Conservation (phyloP, 306 rosid genomes). For the Oemleria cerasiformis region DNA sequence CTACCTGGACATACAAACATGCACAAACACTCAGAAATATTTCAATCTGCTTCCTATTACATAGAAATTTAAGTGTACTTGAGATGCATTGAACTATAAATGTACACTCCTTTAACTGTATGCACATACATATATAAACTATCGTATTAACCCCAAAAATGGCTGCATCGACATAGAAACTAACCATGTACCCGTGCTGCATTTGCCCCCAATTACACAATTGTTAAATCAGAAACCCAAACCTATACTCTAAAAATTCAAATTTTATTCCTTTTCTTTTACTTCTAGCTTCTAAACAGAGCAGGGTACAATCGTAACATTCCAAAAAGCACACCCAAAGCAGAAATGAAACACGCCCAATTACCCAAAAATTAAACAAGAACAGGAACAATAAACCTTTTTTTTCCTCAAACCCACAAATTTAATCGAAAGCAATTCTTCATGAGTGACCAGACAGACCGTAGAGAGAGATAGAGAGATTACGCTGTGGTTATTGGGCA, state of each 20-base stretch:
- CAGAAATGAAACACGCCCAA: background rate
- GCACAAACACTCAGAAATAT: constrained; percentile 9
- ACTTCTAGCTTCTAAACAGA: background rate
- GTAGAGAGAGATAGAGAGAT: background rate
- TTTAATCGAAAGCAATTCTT: background rate
- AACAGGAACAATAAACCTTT: too few species aligned
- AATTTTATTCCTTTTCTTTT: background rate
- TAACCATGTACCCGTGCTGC: background rate
- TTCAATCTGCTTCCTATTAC: background rate
- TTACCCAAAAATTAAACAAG: background rate
- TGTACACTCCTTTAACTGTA: background rate
- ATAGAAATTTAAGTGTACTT: background rate
- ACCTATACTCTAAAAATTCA: background rate
- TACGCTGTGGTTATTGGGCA: constrained; percentile 49
- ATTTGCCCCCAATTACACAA: background rate
- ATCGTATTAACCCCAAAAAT: background rate
- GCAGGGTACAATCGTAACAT: background rate
- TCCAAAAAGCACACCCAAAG: background rate
- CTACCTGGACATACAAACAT: constrained; percentile 47
- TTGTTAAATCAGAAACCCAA: background rate
- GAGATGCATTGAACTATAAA: background rate
- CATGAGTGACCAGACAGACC: background rate
- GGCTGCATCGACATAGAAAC: background rate
- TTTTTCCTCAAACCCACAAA: background rate
- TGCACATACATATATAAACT: background rate